Base-by-base conservation (phyloP, 2,329 filamentous ascomycete genomes). In the Colletotrichum trifolii region DNA sequence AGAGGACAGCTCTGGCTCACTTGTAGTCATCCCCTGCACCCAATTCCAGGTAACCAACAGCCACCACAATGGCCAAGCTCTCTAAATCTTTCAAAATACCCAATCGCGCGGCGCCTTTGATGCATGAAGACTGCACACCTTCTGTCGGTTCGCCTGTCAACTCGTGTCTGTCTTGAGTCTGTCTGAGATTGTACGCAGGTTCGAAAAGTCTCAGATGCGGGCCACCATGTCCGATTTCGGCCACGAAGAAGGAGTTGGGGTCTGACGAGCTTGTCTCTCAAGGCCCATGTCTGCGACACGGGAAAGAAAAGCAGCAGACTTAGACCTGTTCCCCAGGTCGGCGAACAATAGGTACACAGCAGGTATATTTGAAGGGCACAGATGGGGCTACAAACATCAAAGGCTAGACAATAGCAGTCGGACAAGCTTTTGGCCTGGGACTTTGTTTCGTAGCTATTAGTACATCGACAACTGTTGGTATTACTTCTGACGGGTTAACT, bases 181-280 rank as follows among this genome's bases (percentile, higher is more conserved):
- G 61, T 64, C 56, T 55, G 25, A 55, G 46, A 62, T 62, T 25
- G 58, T 36, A 54, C 52, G 52, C 46, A 40, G 35, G 50, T 40
- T 46, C 53, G 50, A 35, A n/a, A 38, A 15, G 62, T 56, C 62
- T 65, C 40, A 60, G 46, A 62, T 62, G 50, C 46, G n/a, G 35
- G 25, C 46, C 55, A 48, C 33, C 38, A 8, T 45, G 43, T 61
- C 59, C 59, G 52, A 55, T 42, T 36, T 55, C 52, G 62, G 57
- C 47, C 46, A n/a, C 17, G 43, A 33, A 12, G 25, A 17, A 46
- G 43, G 9, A 13, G 39, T 17, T 9, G 39, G 50, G 17, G 34
- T 54, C 54, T 60, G 49, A 49, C 54, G 43, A 60, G 49, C 4
- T 33, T 53, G 57, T 55, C 45, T 64, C n/a, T 50, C 48, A 38